Conservation (phyloP, 2,329 filamentous ascomycete genomes). For the Paradendryphiella salina region DNA sequence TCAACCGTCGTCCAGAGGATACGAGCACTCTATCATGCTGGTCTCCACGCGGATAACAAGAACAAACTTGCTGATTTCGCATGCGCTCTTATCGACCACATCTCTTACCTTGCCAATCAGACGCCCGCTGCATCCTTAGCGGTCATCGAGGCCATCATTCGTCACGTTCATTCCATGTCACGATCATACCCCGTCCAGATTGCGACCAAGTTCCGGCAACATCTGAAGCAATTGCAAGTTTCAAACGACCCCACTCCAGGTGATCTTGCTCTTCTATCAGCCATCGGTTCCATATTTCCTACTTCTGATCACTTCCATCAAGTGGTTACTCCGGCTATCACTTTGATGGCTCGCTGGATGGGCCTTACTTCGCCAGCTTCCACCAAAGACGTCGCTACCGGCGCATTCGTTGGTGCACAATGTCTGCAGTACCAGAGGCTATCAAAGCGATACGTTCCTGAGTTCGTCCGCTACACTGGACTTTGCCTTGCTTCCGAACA, state of each 20-base stretch:
- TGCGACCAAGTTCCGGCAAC: conserved; percentile 73
- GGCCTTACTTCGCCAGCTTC: conserved; percentile 72
- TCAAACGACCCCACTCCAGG: conserved; percentile 62
- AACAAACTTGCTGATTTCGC: conserved; percentile 74
- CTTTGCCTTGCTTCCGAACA: conserved; percentile 64
- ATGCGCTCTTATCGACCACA: conserved; percentile 66
- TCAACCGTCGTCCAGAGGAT: conserved; percentile 86
- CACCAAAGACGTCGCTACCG: conserved; percentile 69
- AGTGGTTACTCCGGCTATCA: conserved; percentile 85
- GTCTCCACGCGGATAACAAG: conserved; percentile 83
- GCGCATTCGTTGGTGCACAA: conserved; percentile 77
- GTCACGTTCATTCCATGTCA: conserved; percentile 89
- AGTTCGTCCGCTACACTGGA: conserved; percentile 78
- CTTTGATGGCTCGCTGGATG: conserved; percentile 81
- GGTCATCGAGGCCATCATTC: conserved; percentile 76
- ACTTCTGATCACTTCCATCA: conserved; percentile 98
- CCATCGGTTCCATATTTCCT: conserved; percentile 82
- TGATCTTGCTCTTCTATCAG: conserved; percentile 81
- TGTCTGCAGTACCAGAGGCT: conserved; percentile 80
- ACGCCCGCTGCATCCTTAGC: conserved; percentile 61
- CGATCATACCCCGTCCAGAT: conserved; percentile 82
- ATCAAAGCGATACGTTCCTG: conserved; percentile 86
- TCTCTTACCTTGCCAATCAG: conserved; percentile 61
- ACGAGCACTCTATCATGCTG: conserved; percentile 87
- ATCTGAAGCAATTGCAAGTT: conserved; percentile 62